These are phyloP conservation scores for Pachyrhizus erosus DNA, from an alignment of 306 rosid species.

Conservation along the genomic window DNA sequence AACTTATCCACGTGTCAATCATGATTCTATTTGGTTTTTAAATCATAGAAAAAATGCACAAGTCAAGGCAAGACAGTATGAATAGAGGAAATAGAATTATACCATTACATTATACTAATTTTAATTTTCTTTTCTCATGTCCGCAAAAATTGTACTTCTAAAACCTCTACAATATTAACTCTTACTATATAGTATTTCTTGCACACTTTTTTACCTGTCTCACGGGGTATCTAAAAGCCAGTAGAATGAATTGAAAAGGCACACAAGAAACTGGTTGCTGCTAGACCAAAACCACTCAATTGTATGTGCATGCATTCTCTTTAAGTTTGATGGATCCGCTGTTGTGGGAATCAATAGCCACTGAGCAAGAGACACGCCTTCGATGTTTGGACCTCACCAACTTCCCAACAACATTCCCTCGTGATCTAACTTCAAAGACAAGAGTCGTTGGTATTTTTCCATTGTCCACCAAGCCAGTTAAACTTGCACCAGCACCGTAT, in stretches of 20 bases:
- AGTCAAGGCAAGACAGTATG: not conserved
- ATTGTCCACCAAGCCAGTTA: constrained; percentile 48
- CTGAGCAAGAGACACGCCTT: constrained; percentile 57
- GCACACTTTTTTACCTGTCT: not conserved
- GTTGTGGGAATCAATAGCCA: constrained; percentile 53
- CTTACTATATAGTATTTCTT: not conserved
- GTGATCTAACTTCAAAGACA: constrained; percentile 63
- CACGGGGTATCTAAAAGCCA: constrained; percentile 4
- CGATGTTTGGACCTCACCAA: constrained; percentile 71
- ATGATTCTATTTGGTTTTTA: not conserved
- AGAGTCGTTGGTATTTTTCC: constrained; percentile 67
- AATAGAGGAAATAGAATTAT: not conserved
- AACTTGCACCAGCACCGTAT: constrained; percentile 82
- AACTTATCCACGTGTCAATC: not conserved
- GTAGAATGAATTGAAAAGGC: constrained; percentile 23
- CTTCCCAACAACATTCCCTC: constrained; percentile 72
- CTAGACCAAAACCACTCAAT: constrained; percentile 43
- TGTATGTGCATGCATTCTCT: constrained; percentile 57
- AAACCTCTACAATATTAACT: not conserved
- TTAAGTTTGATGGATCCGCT: constrained; percentile 61
- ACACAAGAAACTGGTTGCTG: constrained; percentile 25
- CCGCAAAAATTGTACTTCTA: not conserved
- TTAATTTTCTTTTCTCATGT: not conserved
- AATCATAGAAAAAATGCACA: not conserved
- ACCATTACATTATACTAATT: not conserved